Evolutionary conservation across 192 early-diverging fungal genomes (phyloP), one percentile per base, ranked within the genome.

Genomic region (Backusella australiensis): DNA sequence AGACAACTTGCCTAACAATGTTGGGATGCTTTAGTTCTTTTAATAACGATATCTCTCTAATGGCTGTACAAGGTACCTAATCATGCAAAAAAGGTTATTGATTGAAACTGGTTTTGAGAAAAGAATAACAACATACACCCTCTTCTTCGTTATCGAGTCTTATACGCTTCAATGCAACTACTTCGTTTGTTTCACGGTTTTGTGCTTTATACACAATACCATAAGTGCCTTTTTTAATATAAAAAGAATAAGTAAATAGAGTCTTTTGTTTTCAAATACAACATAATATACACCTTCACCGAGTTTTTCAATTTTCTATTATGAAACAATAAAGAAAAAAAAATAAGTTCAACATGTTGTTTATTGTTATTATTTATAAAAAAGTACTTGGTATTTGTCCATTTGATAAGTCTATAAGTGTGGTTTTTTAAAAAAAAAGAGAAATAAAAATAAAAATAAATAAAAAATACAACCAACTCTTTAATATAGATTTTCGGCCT

Each of bases 151-250:
- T 96, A 78, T 96, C 94, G 56, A 95, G 85, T 26, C 94, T 90
- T 78, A 96, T 95, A 41, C 96, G 91, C 85, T 99, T 99, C 71
- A 99, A 85, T 26, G 98, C 98, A 8, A 99, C 97, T n/a, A 99
- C 94, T 75, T 97, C 96, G 78, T 93, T 93, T 21, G 93, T 96
- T 52, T 96, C 95, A 75, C 92, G 85, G 86, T 97, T 96, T 82
- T 99, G 96, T 3, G 97, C 98, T 85, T 99, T 99, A 91, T 99
- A 99, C 4, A 99, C 98, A 69, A 98, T 96, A 39, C 97, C 98
- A 81, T 98, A 99, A 4, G 98, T 98, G 73, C 94, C 91, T 90
- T 41, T 6, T 69, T 2, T 32, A 32, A 32, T 3, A 32, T 6
- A 14, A 82, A 11, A 71, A 26, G 41, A n/a, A 3, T 46, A 32